phyloP scores from a whole-genome alignment of 352 stramenopile species.

The Phytophthora kernoviae region DNA sequence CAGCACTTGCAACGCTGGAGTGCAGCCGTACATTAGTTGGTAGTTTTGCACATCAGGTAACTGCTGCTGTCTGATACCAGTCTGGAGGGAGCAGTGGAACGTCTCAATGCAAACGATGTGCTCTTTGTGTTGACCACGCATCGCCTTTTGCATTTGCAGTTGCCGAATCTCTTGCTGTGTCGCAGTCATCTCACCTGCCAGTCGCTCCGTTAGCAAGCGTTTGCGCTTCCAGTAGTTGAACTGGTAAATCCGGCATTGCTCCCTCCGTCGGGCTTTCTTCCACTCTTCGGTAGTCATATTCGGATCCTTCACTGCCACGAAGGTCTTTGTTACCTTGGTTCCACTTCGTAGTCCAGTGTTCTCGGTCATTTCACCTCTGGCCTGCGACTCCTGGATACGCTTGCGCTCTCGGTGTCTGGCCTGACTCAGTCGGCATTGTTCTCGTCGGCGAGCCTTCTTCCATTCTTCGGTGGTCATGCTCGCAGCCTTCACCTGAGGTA shows the following conservation, averaged over 20 bases:
- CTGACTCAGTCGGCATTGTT: constrained; percentile 16
- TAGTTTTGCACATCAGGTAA: neutral
- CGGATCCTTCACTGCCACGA: no score
- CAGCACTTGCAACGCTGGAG: constrained; percentile 30
- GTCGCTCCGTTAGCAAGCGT: neutral
- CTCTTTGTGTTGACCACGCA: neutral
- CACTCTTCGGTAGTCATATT: neutral
- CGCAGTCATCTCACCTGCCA: constrained; percentile 26
- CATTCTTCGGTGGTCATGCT: no score
- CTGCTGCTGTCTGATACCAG: constrained; percentile 5
- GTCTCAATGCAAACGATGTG: constrained; percentile 16
- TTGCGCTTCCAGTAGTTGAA: neutral
- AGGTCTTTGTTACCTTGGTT: no score
- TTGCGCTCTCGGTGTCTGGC: neutral
- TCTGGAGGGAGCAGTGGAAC: constrained; percentile 36
- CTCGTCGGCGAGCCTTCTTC: constrained; percentile 10
- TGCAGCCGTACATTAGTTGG: constrained; percentile 16
- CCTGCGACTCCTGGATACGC: no score
- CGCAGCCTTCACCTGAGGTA: no score
- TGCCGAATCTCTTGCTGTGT: constrained; percentile 47
- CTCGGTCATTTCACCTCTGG: no score
- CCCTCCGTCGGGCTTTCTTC: neutral
- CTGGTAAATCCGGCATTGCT: constrained; percentile 3
- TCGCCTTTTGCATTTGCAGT: constrained; percentile 18
- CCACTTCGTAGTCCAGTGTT: no score